Evolutionary conservation across 441 rosid species (phyloP), one percentile per base, ranked within the genome.

Genomic region (Viola pubescens): DNA sequence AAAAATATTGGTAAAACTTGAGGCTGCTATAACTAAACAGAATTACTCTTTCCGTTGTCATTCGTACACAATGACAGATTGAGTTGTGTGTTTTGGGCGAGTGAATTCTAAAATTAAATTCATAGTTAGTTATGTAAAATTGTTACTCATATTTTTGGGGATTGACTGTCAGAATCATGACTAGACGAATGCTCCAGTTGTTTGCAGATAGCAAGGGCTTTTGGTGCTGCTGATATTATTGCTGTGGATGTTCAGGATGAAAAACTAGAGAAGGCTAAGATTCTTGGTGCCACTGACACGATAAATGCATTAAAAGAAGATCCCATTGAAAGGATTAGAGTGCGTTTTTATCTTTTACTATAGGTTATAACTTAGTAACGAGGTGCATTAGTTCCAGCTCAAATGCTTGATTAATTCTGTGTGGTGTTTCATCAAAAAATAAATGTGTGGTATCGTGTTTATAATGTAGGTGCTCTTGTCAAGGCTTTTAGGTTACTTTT

Each of bases 141-240:
- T 26, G 34, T 26, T 26, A 26, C 34, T 26, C 34, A 26, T 26
- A 26, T 26, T 26, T 26, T 1, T 26, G 34, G 34, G 50, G 41
- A 16, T 11, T 16, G 19, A 8, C 54, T 49, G 41, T 56, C 79
- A 59, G 75, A 66, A 52, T 45, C 56, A 70, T 68, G 57, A 75
- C 57, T 58, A 58, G 45, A 38, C 16, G 65, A 47, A 67, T 69
- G 46, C 68, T 77, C 63, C 97, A 92, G 96, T 71, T 92, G 98
- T 73, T 82, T 92, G 86, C 97, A 89, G 94, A 89, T 86, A 67
- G 98, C 97, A 14, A 86, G 82, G 75, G 98, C 97, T 65, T 92
- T 85, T 74, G 98, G 98, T 68, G 98, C 98, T 11, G 89, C 97
- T 26, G 94, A 86, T 56, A 82, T 92, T 58, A 87, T 92, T 66